These are phyloP conservation scores for Zymoseptoria ardabiliae DNA, from an alignment of 2,329 filamentous ascomycete genomes.

Conservation along the genomic window DNA sequence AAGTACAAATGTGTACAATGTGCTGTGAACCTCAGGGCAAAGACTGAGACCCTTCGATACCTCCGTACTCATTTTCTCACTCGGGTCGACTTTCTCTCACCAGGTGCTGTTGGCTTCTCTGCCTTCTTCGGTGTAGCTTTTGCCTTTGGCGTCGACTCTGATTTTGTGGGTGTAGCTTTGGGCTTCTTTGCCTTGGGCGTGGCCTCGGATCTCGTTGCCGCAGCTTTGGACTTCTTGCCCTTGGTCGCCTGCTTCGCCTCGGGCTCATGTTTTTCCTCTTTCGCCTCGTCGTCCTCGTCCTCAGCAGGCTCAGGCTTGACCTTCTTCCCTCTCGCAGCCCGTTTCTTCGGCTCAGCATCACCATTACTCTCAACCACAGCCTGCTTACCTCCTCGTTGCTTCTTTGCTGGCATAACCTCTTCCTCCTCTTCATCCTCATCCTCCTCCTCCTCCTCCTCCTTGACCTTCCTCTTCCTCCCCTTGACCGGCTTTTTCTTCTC, in stretches of 20 bases:
- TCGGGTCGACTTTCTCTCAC: constrained; percentile 16
- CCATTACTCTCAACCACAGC: constrained; percentile 1
- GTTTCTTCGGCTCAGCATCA: constrained; percentile 6
- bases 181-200: constrained; percentile 1
- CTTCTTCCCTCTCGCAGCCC: constrained; percentile 9
- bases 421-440: constrained; percentile 18
- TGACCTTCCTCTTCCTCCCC: constrained; percentile 30
- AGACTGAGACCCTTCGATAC: no score
- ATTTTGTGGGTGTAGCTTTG: constrained; percentile 6
- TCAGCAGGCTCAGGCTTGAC: constrained; percentile 6
- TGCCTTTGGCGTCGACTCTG: constrained; percentile 1
- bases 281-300: constrained; percentile 6
- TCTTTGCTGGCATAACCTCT: constrained; percentile 19
- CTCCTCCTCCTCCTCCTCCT: constrained; percentile 18
- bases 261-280: constrained; percentile 8
- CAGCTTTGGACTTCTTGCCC: constrained; percentile 5
- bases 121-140: constrained; percentile 15
- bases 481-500: constrained; percentile 20
- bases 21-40: neutral
- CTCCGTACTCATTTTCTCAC: neutral
- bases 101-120: constrained; percentile 13
- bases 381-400: constrained; percentile 8
- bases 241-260: constrained; percentile 7
- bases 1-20: neutral
- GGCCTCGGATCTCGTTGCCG: constrained; percentile 1